Conservation (phyloP, 306 rosid genomes). For the Fragaria iinumae region DNA sequence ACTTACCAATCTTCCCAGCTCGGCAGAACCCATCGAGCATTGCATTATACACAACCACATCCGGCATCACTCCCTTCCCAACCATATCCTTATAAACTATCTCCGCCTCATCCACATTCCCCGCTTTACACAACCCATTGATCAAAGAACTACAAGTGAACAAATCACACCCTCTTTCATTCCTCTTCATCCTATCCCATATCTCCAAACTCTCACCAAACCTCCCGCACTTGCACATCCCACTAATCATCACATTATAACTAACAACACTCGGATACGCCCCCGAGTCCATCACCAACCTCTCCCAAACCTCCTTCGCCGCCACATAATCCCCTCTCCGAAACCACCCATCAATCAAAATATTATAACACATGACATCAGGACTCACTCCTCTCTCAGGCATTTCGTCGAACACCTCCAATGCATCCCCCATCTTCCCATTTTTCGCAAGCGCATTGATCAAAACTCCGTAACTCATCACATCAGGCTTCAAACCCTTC, state of each 20-base stretch:
- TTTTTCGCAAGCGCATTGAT: constrained; percentile 47
- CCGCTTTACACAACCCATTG: constrained; percentile 65
- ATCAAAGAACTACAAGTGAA: constrained; percentile 67
- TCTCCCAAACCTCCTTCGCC: constrained; percentile 73
- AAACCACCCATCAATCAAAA: constrained; percentile 77
- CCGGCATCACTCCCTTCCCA: constrained; percentile 51
- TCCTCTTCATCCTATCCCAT: constrained; percentile 83
- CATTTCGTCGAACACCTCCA: constrained; percentile 90
- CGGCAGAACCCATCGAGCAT: constrained; percentile 64
- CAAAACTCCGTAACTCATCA: constrained; percentile 63
- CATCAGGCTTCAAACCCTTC: constrained; percentile 56
- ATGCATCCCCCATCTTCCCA: constrained; percentile 51
- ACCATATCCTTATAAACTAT: constrained; percentile 64
- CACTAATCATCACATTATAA: constrained; percentile 83
- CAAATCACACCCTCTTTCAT: constrained; percentile 46
- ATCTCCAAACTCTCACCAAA: constrained; percentile 65
- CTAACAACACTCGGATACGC: constrained; percentile 67
- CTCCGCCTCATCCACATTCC: constrained; percentile 61
- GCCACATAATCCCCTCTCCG: constrained; percentile 47
- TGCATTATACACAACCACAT: constrained; percentile 59
- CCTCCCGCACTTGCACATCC: constrained; percentile 74
- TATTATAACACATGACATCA: constrained; percentile 81
- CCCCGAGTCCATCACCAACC: constrained; percentile 46
- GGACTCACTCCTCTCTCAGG: constrained; percentile 57
- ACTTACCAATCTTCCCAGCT: constrained; percentile 48